Percentiles rank a stretch among this genome's conserved stretches.
Evolutionary conservation across 2,329 filamentous ascomycete genomes (phyloP).

Genomic region (Scopulariopsis brevicaulis): DNA sequence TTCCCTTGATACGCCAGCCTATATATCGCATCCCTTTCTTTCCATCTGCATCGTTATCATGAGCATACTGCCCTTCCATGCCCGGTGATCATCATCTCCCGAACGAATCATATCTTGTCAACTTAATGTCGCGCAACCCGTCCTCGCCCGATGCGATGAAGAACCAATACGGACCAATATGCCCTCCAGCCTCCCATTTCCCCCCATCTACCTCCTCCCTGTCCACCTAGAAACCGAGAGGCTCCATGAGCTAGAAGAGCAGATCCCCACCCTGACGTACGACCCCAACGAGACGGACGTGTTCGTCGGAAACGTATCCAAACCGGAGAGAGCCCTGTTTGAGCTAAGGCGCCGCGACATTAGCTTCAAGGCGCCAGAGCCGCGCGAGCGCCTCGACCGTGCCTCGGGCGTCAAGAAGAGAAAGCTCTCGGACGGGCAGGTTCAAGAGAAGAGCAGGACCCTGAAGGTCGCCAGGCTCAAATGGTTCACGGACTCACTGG

Average conservation of each 20-base stretch:
- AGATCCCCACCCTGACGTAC: conserved; percentile 55
- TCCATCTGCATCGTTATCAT: too few relatives aligned
- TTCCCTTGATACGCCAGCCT: too few relatives aligned
- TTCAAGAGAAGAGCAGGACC: conserved; percentile 7
- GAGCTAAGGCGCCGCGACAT: conserved; percentile 52
- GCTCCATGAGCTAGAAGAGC: conserved; percentile 51
- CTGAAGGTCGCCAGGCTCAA: conserved; percentile 45
- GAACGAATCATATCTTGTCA: too few relatives aligned
- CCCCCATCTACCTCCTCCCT: conserved; percentile 62
- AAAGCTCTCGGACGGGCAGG: conserved; percentile 5
- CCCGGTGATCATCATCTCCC: too few relatives aligned
- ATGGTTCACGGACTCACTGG: conserved; percentile 46
- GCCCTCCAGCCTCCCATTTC: conserved; percentile 20
- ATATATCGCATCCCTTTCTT: too few relatives aligned
- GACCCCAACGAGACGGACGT: conserved; percentile 62
- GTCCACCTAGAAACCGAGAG: conserved; percentile 56
- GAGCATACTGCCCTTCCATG: too few relatives aligned
- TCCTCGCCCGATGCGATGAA: not conserved
- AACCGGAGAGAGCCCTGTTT: conserved; percentile 59
- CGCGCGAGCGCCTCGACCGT: not conserved
- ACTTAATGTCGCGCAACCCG: too few relatives aligned
- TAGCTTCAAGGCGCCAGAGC: not conserved
- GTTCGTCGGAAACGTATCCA: conserved; percentile 62
- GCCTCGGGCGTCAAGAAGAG: conserved; percentile 9
- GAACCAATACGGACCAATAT: not conserved